These are phyloP conservation scores for Nigrograna mackinnonii DNA, from an alignment of 2,329 filamentous ascomycete genomes.

Conservation along the genomic window DNA sequence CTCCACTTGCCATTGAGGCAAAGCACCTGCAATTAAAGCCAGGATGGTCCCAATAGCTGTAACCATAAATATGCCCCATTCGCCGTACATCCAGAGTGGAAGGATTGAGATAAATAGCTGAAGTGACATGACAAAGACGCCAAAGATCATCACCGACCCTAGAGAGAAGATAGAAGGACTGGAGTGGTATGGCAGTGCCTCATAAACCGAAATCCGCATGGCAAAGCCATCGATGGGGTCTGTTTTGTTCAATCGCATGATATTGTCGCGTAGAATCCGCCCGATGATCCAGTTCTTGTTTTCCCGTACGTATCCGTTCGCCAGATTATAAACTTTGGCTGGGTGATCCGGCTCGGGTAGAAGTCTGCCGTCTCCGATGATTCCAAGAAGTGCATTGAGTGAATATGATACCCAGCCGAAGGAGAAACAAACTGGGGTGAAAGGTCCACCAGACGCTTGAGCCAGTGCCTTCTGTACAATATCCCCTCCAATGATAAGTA, in stretches of 20 bases:
- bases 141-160: no score
- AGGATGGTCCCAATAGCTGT: conserved; percentile 4
- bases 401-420: conserved; percentile 47
- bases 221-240: not conserved
- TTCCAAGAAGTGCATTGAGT: conserved; percentile 28
- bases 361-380: conserved; percentile 36
- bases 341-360: conserved; percentile 40
- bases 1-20: conserved; percentile 6
- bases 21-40: not conserved
- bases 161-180: conserved; percentile 2
- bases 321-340: conserved; percentile 4
- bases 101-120: conserved; percentile 4
- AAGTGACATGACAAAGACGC: no score
- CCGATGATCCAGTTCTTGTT: conserved; percentile 8
- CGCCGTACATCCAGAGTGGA: conserved; percentile 1
- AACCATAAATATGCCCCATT: conserved; percentile 7
- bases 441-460: conserved; percentile 26
- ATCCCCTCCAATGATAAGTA: conserved; percentile 42
- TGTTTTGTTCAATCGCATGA: no score
- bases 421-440: conserved; percentile 40
- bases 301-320: not conserved
- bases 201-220: not conserved
- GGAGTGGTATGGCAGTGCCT: no score
- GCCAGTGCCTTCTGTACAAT: conserved; percentile 39
- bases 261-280: conserved; percentile 1